A percentile compares a stretch with the other conserved stretches of the same genome.
These are phyloP conservation scores for Dillenia turbinata DNA, from an alignment of 164 flowering plant species.

Conservation along the genomic window DNA sequence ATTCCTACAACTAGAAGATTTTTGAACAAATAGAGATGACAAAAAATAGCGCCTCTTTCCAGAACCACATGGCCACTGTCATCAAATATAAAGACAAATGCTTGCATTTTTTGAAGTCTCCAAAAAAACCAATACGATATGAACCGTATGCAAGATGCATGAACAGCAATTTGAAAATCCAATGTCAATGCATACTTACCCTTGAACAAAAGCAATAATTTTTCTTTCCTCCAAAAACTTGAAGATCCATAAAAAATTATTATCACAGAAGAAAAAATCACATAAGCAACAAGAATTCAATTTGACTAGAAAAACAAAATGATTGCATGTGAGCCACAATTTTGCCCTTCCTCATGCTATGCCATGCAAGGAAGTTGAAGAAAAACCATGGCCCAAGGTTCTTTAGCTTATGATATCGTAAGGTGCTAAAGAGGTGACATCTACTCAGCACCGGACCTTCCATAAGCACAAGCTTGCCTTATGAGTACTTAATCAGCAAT, in stretches of 20 bases:
- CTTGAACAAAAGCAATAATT: too few species aligned
- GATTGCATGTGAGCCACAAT: slow-evolving; percentile 15
- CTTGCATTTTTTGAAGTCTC: not conserved
- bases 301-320: too few species aligned
- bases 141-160: too few species aligned
- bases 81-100: not conserved
- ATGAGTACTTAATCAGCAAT: too few species aligned
- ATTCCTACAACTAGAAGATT: too few species aligned
- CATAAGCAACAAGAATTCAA: not conserved
- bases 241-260: too few species aligned
- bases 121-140: too few species aligned
- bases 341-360: slow-evolving; percentile 5
- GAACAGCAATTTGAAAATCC: too few species aligned
- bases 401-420: slow-evolving; percentile 34
- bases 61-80: not conserved
- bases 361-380: not conserved
- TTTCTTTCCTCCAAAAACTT: too few species aligned
- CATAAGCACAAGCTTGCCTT: slow-evolving; percentile 20
- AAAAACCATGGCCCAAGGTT: slow-evolving; percentile 12
- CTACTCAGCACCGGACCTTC: slow-evolving; percentile 32
- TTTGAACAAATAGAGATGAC: too few species aligned
- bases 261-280: not conserved
- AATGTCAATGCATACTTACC: too few species aligned
- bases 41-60: too few species aligned
- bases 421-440: slow-evolving; percentile 15